Evolutionary conservation across 73 alveolate genomes (phyloP).

Genomic region (Blepharisma stoltei): DNA sequence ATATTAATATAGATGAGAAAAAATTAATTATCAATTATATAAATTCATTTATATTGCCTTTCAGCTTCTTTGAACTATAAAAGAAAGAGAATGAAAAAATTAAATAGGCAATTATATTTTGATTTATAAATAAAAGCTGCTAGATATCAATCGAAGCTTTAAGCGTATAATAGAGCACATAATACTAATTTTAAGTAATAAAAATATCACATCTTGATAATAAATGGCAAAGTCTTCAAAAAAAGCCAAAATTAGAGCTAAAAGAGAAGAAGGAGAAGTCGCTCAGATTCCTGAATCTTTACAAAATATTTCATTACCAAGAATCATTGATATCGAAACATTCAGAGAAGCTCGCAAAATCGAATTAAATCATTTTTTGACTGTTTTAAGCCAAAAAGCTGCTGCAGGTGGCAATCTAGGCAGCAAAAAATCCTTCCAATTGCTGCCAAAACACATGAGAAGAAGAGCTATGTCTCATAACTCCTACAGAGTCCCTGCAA

Average conservation of each 20-base stretch:
- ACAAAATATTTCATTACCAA: constrained; percentile 21
- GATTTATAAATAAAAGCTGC: too few relatives aligned
- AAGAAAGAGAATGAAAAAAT: too few relatives aligned
- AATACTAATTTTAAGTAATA: too few relatives aligned
- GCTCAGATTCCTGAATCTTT: constrained; percentile 4
- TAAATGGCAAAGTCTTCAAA: not conserved
- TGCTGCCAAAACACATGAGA: constrained; percentile 91
- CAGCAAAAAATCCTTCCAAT: constrained; percentile 51
- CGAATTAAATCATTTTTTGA: constrained; percentile 76
- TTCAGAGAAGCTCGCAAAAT: constrained; percentile 71
- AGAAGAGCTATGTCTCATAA: constrained; percentile 99
- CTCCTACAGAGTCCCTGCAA: constrained; percentile 87
- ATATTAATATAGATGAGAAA: too few relatives aligned
- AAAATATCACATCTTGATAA: too few relatives aligned
- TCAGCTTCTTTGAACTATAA: too few relatives aligned
- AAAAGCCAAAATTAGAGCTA: not conserved
- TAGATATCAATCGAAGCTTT: too few relatives aligned
- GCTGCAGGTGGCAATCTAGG: constrained; percentile 54
- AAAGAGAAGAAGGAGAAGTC: not conserved
- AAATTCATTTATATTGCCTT: too few relatives aligned
- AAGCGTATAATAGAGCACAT: too few relatives aligned
- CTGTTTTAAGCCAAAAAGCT: constrained; percentile 54
- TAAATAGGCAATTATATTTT: too few relatives aligned
- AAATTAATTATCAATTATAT: too few relatives aligned
- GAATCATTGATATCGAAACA: constrained; percentile 60